Evolutionary conservation across 345 rosid genomes (phyloP).

Genomic region (Populus simonii): DNA sequence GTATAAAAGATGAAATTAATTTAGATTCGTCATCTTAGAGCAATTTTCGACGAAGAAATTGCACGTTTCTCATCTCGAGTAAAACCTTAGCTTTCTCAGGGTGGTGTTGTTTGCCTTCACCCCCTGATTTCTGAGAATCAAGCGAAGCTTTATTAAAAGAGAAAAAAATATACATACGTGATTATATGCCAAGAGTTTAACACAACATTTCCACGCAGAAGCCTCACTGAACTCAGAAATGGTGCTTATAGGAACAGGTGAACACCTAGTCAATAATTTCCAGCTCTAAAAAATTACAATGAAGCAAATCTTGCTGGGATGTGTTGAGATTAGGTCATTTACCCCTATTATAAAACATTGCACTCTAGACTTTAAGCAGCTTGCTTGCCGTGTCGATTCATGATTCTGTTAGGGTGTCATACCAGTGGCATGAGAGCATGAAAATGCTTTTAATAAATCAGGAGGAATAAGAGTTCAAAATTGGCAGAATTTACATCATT

Average conservation of each 20-base stretch:
- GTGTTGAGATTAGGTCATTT: background rate
- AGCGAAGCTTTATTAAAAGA: background rate
- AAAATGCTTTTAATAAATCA: constrained; percentile 11
- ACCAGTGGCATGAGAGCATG: background rate
- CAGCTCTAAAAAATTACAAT: background rate
- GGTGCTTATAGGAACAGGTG: background rate
- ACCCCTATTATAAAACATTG: background rate
- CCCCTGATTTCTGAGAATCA: background rate
- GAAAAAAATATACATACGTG: background rate
- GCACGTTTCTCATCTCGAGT: constrained; percentile 3
- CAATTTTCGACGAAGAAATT: constrained; percentile 1
- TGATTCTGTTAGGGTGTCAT: background rate
- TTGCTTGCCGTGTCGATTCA: background rate
- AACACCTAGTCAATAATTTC: background rate
- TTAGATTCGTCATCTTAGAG: constrained; percentile 12
- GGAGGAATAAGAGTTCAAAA: constrained; percentile 2
- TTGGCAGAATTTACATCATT: constrained; percentile 8
- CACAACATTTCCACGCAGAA: background rate
- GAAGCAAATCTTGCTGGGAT: background rate
- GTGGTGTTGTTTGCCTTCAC: background rate
- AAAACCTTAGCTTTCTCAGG: background rate
- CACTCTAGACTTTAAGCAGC: background rate
- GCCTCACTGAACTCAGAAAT: background rate
- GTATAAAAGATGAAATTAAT: constrained; percentile 23
- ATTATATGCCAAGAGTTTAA: background rate